phyloP scores from a whole-genome alignment of 106 monocot genomes.

The Phalaenopsis aphrodite region DNA sequence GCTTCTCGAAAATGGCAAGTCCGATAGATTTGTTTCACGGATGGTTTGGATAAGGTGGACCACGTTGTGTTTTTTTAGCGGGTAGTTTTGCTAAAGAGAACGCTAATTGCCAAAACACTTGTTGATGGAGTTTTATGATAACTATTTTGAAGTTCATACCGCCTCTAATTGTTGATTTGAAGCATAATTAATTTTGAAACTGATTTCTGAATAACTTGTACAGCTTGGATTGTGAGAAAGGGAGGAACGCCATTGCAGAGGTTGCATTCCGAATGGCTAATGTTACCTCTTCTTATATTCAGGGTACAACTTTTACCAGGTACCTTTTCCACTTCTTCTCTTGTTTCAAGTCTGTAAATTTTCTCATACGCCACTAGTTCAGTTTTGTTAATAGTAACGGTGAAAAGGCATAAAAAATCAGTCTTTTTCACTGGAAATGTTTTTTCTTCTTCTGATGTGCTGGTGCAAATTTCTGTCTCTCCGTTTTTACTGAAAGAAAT shows the following conservation, averaged over 20 bases:
- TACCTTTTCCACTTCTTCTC: neutral
- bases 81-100: neutral
- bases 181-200: neutral
- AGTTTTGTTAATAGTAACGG: neutral
- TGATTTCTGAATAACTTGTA: neutral
- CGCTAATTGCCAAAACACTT: neutral
- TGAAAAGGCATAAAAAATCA: neutral
- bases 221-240: neutral
- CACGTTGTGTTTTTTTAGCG: neutral
- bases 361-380: neutral
- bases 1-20: neutral
- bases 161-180: neutral
- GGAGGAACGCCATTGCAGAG: neutral
- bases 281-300: constrained; percentile 3
- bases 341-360: neutral
- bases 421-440: neutral
- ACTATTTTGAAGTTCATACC: neutral
- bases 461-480: neutral
- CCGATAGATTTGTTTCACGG: neutral
- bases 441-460: neutral
- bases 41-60: neutral
- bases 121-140: neutral
- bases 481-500: neutral
- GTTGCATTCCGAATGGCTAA: neutral
- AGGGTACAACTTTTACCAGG: neutral